A percentile compares a stretch with the other conserved stretches of the same genome.
phyloP scores from a whole-genome alignment of 768 basidiomycete genomes.

The Rhodotorula toruloides region DNA sequence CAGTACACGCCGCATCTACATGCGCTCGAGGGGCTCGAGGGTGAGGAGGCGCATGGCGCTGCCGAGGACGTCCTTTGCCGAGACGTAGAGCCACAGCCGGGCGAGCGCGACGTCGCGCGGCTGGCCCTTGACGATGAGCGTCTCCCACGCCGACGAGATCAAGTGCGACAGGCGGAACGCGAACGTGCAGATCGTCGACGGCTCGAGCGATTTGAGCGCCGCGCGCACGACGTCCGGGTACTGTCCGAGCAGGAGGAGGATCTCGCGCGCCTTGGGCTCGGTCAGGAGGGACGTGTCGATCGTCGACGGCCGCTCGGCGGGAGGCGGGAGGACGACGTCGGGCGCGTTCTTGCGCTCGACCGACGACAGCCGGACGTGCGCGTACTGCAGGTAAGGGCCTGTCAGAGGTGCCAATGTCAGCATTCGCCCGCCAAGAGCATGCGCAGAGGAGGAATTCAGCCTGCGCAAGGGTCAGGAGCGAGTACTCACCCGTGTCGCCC shows the following conservation, averaged over 20 bases:
- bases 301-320: conserved; percentile 51
- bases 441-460: not conserved
- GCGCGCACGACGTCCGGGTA: conserved; percentile 88
- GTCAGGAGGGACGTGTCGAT: conserved; percentile 66
- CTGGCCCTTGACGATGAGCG: conserved; percentile 77
- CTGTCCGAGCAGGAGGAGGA: conserved; percentile 74
- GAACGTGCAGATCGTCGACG: conserved; percentile 85
- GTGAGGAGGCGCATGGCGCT: conserved; percentile 81
- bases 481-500: conserved; percentile 69
- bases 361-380: conserved; percentile 85
- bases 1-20: conserved; percentile 54
- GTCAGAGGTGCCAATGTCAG: conserved; percentile 28
- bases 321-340: conserved; percentile 62
- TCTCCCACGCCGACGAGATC: conserved; percentile 89
- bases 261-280: conserved; percentile 73
- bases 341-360: conserved; percentile 89
- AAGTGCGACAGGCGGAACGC: conserved; percentile 74
- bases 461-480: not conserved
- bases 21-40: conserved; percentile 82
- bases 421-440: not conserved
- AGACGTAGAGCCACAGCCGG: conserved; percentile 79
- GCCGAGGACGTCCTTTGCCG: conserved; percentile 81
- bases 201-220: conserved; percentile 78
- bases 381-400: conserved; percentile 85
- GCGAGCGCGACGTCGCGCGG: conserved; percentile 70